phyloP scores from a whole-genome alignment of 352 stramenopile species.

The Pythium coloratum region DNA sequence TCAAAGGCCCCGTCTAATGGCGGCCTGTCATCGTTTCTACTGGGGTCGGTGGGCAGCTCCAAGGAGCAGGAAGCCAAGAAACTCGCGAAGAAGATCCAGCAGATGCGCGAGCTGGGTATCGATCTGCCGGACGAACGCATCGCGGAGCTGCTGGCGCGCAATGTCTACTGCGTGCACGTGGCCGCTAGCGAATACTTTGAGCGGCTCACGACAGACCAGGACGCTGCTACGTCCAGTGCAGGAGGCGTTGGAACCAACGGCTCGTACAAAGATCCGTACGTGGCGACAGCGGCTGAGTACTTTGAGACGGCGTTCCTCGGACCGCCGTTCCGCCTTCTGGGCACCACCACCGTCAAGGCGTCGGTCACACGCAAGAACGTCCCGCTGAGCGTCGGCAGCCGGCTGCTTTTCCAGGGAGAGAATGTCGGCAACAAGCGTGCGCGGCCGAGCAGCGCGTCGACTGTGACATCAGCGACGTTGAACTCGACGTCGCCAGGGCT shows the following conservation, averaged over 20 bases:
- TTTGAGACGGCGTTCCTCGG: slow-evolving; percentile 39
- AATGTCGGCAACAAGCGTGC: slow-evolving; percentile 71
- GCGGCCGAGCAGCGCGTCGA: slow-evolving; percentile 24
- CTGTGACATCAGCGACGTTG: background rate
- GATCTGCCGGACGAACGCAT: slow-evolving; percentile 54
- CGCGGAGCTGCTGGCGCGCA: slow-evolving; percentile 58
- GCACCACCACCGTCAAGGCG: slow-evolving; percentile 43
- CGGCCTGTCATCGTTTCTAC: slow-evolving; percentile 42
- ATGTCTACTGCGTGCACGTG: slow-evolving; percentile 72
- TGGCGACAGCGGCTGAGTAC: slow-evolving; percentile 22
- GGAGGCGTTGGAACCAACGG: slow-evolving; percentile 11
- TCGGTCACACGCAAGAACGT: slow-evolving; percentile 50
- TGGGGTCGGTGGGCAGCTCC: slow-evolving; percentile 63
- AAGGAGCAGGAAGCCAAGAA: slow-evolving; percentile 57
- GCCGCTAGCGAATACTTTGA: slow-evolving; percentile 82
- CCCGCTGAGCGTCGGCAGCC: slow-evolving; percentile 39
- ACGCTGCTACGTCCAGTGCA: background rate
- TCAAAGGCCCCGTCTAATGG: background rate
- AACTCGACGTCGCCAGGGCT: slow-evolving; percentile 3
- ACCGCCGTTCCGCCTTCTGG: slow-evolving; percentile 44
- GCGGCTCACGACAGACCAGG: slow-evolving; percentile 26
- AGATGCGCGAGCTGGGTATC: slow-evolving; percentile 78
- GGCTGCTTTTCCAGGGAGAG: slow-evolving; percentile 62
- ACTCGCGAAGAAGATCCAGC: slow-evolving; percentile 65
- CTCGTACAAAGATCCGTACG: slow-evolving; percentile 21